Evolutionary conservation across 2,329 filamentous ascomycete species (phyloP), one percentile per base, ranked within the genome.

Genomic region (Pyrenophora teres): DNA sequence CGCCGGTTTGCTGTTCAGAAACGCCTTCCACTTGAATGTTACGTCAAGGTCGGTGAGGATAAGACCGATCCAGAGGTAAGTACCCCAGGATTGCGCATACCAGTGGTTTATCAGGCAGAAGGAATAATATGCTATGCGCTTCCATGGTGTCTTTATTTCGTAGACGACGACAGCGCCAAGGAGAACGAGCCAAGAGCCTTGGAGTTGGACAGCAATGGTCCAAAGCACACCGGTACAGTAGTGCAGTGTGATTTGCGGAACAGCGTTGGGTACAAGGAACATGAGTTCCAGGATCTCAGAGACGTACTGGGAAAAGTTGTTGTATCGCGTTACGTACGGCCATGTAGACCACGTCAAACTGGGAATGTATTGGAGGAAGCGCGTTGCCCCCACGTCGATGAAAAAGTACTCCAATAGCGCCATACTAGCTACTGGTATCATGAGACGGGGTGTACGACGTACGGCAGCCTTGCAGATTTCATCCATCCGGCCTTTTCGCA

Each of bases 191-290:
- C 78, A 80, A 2, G 77, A 71, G 32, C 75, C 77, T 57, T 80
- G 78, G 1, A 80, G 68, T 55, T 79, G 77, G 0, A 80, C 77
- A 0, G 78, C 77, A 27, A 80, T 78, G 3, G 77, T 80, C 78
- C 78, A 80, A 1, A 80, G 68, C 4, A 80, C 77, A 62, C 78
- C 77, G 0, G 78, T 78, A 52, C 78, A 80, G 64, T 78, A 80
- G 56, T 80, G 75, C 60, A 73, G 74, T 7, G 76, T 78, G 40
- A 80, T 76, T 44, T 77, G 73, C 0, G 78, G 78, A 6, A 76
- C 75, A 2, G 75, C 76, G 41, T 80, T 80, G 6, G 78, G 78
- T n/a, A 79, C 73, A 8, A 80, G 64, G 45, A 77, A 80, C 3
- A 72, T 66, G 8, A 80, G 65, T 56, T 80, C 75, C 3, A 80